Conservation (phyloP, 2,329 filamentous ascomycete species). For the Camptophora hylomeconis region DNA sequence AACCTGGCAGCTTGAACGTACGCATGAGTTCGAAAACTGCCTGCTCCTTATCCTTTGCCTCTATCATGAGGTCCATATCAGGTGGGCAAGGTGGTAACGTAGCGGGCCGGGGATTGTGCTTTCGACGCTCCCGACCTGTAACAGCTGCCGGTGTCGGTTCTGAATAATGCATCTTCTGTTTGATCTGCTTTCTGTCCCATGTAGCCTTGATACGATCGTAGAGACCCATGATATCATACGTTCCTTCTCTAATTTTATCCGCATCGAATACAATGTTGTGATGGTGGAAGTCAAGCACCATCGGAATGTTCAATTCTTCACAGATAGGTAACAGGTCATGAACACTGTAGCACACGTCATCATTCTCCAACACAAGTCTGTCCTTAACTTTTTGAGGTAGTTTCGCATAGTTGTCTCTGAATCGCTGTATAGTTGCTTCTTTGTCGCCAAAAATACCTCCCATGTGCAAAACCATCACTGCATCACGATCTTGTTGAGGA, state of each 20-base stretch:
- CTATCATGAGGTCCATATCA: slow-evolving; percentile 96
- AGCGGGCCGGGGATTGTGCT: slow-evolving; percentile 68
- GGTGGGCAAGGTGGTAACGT: slow-evolving; percentile 69
- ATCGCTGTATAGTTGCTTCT: slow-evolving; percentile 60
- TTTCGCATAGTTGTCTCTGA: slow-evolving; percentile 58
- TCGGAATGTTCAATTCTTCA: slow-evolving; percentile 83
- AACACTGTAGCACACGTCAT: slow-evolving; percentile 85
- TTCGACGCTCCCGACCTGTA: slow-evolving; percentile 64
- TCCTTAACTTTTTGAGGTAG: slow-evolving; percentile 60
- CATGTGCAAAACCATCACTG: slow-evolving; percentile 90
- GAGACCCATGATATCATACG: slow-evolving; percentile 61
- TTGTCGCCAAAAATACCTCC: slow-evolving; percentile 87
- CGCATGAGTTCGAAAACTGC: slow-evolving; percentile 91
- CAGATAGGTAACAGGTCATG: slow-evolving; percentile 83
- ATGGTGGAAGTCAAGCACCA: slow-evolving; percentile 88
- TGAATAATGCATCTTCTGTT: slow-evolving; percentile 94
- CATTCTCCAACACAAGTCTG: slow-evolving; percentile 80
- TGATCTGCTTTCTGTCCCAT: slow-evolving; percentile 74
- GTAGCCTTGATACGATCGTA: slow-evolving; percentile 69
- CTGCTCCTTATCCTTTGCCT: slow-evolving; percentile 96
- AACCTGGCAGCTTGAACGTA: slow-evolving; percentile 70
- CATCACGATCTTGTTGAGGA: slow-evolving; percentile 66
- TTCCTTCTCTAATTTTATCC: slow-evolving; percentile 64
- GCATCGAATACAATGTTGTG: slow-evolving; percentile 86
- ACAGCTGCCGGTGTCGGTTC: slow-evolving; percentile 66